A percentile compares a stretch with the other conserved stretches of the same genome.
Conservation (phyloP, 2,329 filamentous ascomycete species). For the Ustulina deusta region DNA sequence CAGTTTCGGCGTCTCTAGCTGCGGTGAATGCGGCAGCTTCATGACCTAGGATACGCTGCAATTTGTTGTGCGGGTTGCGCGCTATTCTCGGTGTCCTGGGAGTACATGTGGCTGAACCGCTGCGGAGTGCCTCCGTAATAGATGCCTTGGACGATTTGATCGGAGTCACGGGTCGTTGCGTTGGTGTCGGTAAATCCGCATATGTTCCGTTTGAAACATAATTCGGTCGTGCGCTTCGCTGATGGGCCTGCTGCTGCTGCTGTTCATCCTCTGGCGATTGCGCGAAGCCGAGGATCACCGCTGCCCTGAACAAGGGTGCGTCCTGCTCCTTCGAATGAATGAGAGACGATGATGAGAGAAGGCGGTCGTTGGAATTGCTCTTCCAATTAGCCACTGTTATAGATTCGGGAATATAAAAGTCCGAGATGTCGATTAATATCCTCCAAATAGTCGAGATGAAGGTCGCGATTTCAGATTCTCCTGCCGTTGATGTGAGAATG, state of each 20-base stretch:
- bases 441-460: conserved; percentile 67
- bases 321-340: conserved; percentile 41
- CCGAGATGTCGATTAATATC: conserved; percentile 59
- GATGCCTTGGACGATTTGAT: conserved; percentile 20
- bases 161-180: conserved; percentile 48
- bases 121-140: conserved; percentile 52
- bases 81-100: conserved; percentile 45
- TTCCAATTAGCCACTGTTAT: conserved; percentile 18
- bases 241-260: conserved; percentile 12
- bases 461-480: conserved; percentile 63
- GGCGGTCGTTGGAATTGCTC: conserved; percentile 21
- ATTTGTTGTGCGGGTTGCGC: conserved; percentile 50
- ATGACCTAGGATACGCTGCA: conserved; percentile 44
- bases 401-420: conserved; percentile 60
- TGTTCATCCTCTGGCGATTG: conserved; percentile 21
- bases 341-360: conserved; percentile 39
- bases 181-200: conserved; percentile 23
- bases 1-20: not conserved
- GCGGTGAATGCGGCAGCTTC: conserved; percentile 27
- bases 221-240: conserved; percentile 1
- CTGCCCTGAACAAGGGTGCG: conserved; percentile 42
- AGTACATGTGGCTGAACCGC: conserved; percentile 20
- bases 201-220: conserved; percentile 39
- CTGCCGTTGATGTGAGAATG: conserved; percentile 67
- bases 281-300: conserved; percentile 45